These are phyloP conservation scores for Calendula officinalis DNA, from an alignment of 129 eudicot genomes.

Conservation along the genomic window DNA sequence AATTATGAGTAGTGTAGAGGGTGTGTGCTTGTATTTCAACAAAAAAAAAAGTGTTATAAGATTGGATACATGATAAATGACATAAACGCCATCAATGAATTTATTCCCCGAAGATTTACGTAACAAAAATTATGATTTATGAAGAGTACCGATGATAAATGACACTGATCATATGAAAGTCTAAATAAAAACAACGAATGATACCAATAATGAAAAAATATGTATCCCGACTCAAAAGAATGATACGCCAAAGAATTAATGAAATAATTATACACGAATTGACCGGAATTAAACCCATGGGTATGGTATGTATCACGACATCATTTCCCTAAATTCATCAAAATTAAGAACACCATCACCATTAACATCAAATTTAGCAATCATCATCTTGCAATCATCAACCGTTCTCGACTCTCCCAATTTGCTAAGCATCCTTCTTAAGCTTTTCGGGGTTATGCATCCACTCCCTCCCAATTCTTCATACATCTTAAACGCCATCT, in stretches of 20 bases:
- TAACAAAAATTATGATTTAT: neutral
- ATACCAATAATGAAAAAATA: neutral
- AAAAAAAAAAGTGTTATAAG: no score
- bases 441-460: slow-evolving; percentile 61
- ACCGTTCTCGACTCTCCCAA: slow-evolving; percentile 50
- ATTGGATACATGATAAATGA: no score
- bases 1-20: no score
- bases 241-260: slow-evolving; percentile 1
- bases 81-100: no score
- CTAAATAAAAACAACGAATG: neutral
- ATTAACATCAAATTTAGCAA: slow-evolving; percentile 50
- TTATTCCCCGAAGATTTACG: neutral
- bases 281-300: neutral
- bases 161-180: neutral
- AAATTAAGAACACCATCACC: slow-evolving; percentile 69
- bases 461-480: slow-evolving; percentile 48
- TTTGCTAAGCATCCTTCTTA: slow-evolving; percentile 58
- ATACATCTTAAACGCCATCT: slow-evolving; percentile 57
- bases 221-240: neutral
- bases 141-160: neutral
- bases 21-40: no score
- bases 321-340: slow-evolving; percentile 64
- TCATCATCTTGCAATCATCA: slow-evolving; percentile 57
- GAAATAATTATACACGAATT: neutral
- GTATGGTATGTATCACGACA: slow-evolving; percentile 25